Evolutionary conservation across 768 basidiomycete species (phyloP), one percentile per base, ranked within the genome.

Genomic region (Boletus eberwhitei): DNA sequence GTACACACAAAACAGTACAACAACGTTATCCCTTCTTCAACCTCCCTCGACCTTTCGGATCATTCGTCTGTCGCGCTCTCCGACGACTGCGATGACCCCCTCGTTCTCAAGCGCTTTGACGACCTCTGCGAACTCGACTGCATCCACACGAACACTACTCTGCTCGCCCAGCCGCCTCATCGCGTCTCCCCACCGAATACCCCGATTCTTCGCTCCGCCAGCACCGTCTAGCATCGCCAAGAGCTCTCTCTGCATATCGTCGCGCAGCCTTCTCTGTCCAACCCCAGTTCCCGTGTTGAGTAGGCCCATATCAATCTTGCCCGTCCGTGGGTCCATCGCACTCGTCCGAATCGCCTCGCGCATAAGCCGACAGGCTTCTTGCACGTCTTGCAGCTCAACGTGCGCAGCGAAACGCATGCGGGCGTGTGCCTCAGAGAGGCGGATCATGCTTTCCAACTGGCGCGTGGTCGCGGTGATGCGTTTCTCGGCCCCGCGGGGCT

Each of bases 401-500:
- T 81, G 80, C n/a, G 85, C 78, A 19, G 88, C 88, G 71, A 97
- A 88, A 0, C 94, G 83, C 97, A 98, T 98, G 32, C 95, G 82
- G 5, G 97, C 95, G 67, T 99, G 97, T 1, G 90, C 97, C 73
- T 99, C 97, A 0, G 90, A 88, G 26, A 99, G 83, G 6, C 95
- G 88, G 64, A 99, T 97, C 85, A 99, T 91, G 62, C 87, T 90
- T 73, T 99, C 97, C 16, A 99, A 83, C 71, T 99, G 96, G 46
- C 97, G 84, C 0, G 97, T 98, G 32, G 97, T 98, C 0, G 97
- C 97, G 0, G 97, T 99, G 71, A 99, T 99, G 13, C 96, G 86
- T 67, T 91, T 91, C 71, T 98, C 96, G 55, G 82, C 83, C 1
- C 84, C 82, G 17, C 93, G 86, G 2, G 93, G 87, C 68, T 98